Evolutionary conservation across 306 rosid genomes (phyloP), one percentile per base, ranked within the genome.

Genomic region (Castanospermum australe): DNA sequence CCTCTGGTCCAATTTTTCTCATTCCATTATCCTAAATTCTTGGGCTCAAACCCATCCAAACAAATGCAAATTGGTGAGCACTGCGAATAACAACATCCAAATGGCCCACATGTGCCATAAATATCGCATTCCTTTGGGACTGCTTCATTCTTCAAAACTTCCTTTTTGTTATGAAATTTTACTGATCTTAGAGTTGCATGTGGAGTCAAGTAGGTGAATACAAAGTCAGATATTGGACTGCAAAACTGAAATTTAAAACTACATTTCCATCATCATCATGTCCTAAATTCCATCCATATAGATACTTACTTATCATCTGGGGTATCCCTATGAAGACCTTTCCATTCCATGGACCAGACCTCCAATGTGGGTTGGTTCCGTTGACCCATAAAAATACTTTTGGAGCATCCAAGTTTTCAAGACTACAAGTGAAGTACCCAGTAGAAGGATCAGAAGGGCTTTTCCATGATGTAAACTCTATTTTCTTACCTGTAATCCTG

Each of bases 331-430:
- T 61, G 41, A 87, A 84, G 3, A 60, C 32, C 20, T 67, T 60
- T 52, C 86, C 76, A n/a, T 87, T 84, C 90, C 90, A 87, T 12
- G 90, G 88, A 44, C 88, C 90, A 14, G 81, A 78, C 32, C 88
- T 77, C 84, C 85, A 87, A 56, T 79, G 69, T 12, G 80, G 80
- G 0, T 0, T 11, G 4, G 80, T 76, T 48, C 68, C 69, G 15
- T 82, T 65, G 13, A 12, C 2, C 88, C 84, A 82, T 10, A 84
- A 18, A 9, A 81, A 79, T 13, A 59, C 62, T 39, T 87, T 83
- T 2, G 79, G 81, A 1, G 50, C 68, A 33, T 25, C 80, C 6
- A 6, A 22, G 0, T 56, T 24, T 8, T 79, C 63, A 6, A 87
- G 48, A 17, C 78, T 63, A 8, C 30, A 36, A 0, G 83, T 59